These are phyloP conservation scores for Entophlyctis luteolus DNA, from an alignment of 192 early-diverging fungal species.

Conservation along the genomic window DNA sequence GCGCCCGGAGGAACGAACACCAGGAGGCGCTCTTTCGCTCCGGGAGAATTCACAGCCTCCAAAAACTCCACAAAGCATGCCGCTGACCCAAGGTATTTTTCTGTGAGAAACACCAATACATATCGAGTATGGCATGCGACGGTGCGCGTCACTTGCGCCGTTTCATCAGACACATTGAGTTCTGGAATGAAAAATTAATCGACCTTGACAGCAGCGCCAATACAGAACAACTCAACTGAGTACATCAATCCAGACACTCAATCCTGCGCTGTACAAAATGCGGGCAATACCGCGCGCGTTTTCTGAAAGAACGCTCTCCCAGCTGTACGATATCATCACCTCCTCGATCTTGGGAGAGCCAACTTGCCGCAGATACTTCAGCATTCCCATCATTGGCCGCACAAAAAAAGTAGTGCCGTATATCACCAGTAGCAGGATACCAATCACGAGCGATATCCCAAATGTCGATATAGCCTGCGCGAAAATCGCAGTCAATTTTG, in stretches of 20 bases:
- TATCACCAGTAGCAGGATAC: not conserved
- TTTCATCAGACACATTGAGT: not conserved
- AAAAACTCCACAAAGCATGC: constrained; percentile 8
- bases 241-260: constrained; percentile 20
- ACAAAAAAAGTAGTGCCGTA: not conserved
- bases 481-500: no score
- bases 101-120: constrained; percentile 6
- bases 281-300: not conserved
- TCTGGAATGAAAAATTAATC: not conserved
- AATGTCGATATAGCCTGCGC: not conserved
- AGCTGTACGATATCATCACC: constrained; percentile 16
- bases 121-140: constrained; percentile 7
- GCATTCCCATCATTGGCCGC: not conserved
- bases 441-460: not conserved
- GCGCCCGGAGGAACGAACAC: constrained; percentile 5
- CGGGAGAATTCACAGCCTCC: constrained; percentile 1
- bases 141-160: constrained; percentile 3
- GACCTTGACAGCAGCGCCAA: not conserved
- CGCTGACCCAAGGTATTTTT: not conserved
- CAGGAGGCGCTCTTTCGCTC: constrained; percentile 4
- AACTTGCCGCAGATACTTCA: constrained; percentile 3
- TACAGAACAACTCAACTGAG: not conserved
- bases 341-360: constrained; percentile 11
- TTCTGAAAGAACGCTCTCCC: not conserved
- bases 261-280: not conserved